Evolutionary conservation across 1,139 yeast genomes (phyloP), one percentile per base, ranked within the genome.

Genomic region (Saccharomyces pastorianus): DNA sequence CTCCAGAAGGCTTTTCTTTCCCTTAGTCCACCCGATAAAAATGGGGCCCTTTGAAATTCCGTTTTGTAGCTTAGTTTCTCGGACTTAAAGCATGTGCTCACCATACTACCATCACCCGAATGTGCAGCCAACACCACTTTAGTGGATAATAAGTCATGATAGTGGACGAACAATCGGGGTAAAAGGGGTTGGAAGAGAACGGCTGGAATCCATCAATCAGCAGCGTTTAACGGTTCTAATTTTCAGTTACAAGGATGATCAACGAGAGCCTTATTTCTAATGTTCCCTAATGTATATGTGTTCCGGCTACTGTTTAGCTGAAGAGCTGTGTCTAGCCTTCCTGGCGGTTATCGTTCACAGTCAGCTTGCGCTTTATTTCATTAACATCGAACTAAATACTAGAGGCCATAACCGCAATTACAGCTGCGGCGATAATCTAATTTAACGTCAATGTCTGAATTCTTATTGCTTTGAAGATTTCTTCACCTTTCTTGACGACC

Each of bases 1-100:
- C 44, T 38, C 44, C 44, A 38, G 44, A 38, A 38, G 44, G 44
- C 44, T 38, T 11, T 38, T 38, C 44, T 38, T 38, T 34, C 44
- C 25, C 44, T 13, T 38, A 38, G 44, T 38, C 44, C 44, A 38
- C 44, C 44, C 44, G 44, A 38, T 38, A 38, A 38, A 38, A 38
- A 38, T 38, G 44, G 26, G 44, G 44, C 44, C 44, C 44, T 38
- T 38, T 20, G 44, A 38, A 38, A 38, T 38, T 17, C 44, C 44
- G 44, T 38, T 38, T 38, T 20, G 25, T 9, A 38, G 26, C 44
- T 20, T 20, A 17, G n/a, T 38, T 20, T 38, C 44, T 38, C 44
- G 44, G 44, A 38, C 13, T 20, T 38, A 38, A 38, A 38, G 44
- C 44, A 38, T 20, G 25, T 20, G n/a, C 11, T 14, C 25, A 38